Evolutionary conservation across 2,329 filamentous ascomycete genomes (phyloP).

Genomic region (Fusarium sp.): DNA sequence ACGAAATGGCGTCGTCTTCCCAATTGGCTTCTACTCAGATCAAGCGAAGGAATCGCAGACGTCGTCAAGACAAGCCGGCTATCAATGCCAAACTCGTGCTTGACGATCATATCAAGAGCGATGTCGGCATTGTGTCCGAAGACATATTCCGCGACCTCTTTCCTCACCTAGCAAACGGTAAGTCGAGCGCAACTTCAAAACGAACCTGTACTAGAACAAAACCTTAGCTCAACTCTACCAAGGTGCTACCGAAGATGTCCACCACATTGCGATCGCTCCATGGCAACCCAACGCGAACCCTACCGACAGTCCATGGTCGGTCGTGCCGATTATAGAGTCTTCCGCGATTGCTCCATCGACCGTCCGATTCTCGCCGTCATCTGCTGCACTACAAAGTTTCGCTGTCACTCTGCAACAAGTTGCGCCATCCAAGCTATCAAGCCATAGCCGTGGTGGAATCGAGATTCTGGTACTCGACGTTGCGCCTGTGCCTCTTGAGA

Average conservation of each 20-base stretch:
- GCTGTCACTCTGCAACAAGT: conserved; percentile 77
- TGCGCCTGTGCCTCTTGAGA: conserved; percentile 81
- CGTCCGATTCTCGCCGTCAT: conserved; percentile 81
- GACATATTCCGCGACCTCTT: conserved; percentile 88
- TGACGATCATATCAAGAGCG: conserved; percentile 86
- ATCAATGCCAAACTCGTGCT: conserved; percentile 84
- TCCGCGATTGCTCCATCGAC: conserved; percentile 79
- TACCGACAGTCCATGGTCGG: conserved; percentile 81
- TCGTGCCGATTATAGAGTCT: conserved; percentile 79
- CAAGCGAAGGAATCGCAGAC: conserved; percentile 63
- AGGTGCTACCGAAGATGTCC: conserved; percentile 54
- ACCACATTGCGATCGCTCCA: conserved; percentile 79
- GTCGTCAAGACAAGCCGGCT: conserved; percentile 77
- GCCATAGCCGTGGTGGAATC: conserved; percentile 79
- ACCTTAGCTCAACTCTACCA: conserved; percentile 14
- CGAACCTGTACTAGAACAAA: conserved; percentile 10
- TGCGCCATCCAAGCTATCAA: conserved; percentile 79
- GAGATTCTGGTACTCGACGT: conserved; percentile 88
- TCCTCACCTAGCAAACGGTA: conserved; percentile 68
- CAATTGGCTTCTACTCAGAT: conserved; percentile 43
- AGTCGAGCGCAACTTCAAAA: conserved; percentile 48
- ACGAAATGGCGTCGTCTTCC: conserved; percentile 50
- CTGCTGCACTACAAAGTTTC: conserved; percentile 81
- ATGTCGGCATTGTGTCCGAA: conserved; percentile 86
- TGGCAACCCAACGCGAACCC: conserved; percentile 72